Base-by-base conservation (phyloP, 108 stramenopile species). In the Cafeteria roenbergensis region DNA sequence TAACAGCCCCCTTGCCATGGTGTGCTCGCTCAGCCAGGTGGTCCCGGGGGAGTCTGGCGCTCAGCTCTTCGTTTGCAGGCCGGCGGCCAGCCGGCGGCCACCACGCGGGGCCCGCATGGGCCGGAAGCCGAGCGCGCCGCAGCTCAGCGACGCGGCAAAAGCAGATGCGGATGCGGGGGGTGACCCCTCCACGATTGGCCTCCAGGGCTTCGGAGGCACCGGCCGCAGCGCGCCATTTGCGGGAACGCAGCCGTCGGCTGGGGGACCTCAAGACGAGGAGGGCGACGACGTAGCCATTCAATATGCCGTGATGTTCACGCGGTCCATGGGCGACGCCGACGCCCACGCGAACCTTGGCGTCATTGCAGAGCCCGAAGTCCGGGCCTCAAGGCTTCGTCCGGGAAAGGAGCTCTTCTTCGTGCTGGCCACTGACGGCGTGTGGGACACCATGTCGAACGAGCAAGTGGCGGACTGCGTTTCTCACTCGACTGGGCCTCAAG, bases 401-500 rank as follows among this genome's bases (percentile, higher is more conserved):
- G n/a, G n/a, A n/a, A 12, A 24, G 17, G 22, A 9, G 29, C 37
- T 61, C 17, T 90, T 82, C 56, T 27, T 85, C 55, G 30, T 85
- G 20, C 51, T 84, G 29, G 83, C 79, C 28, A 82, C 79, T 64
- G 83, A 84, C 64, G 83, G 83, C 42, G 72, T 84, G 4, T 84
- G 83, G 83, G 83, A 82, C 73, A 69, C 72, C 63, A 51, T 78
- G 62, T 69, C 62, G 24, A 87, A 86, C 73, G 91, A 94, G 84
- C 89, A 91, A 59, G 74, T 54, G 21, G 35, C 56, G n/a, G 34
- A 34, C 25, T 57, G 62, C 53, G 28, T 72, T 38, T 2, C 24
- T 2, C 24, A 24, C 52, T 53, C 24, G n/a, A n/a, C n/a, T n/a
- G n/a, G n/a, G n/a, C n/a, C n/a, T n/a, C n/a, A n/a, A n/a, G n/a